These are phyloP conservation scores for Ephemerocybe angulata DNA, from an alignment of 768 basidiomycete species.

Conservation along the genomic window DNA sequence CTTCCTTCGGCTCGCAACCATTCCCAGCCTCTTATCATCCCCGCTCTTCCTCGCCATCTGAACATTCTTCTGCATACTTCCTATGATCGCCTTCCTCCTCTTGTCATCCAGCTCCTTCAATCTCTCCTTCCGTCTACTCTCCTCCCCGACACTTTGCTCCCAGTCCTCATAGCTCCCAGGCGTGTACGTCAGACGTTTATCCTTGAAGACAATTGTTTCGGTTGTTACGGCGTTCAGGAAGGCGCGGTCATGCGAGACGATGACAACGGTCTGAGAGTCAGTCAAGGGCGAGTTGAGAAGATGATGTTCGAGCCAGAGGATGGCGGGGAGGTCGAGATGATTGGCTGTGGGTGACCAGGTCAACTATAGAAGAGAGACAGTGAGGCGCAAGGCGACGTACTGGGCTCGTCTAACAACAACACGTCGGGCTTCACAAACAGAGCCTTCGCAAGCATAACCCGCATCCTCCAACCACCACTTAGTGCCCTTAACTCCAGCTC, in stretches of 20 bases:
- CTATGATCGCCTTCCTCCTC: conserved; percentile 42
- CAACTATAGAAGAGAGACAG: background rate
- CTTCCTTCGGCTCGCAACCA: conserved; percentile 57
- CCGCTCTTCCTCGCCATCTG: conserved; percentile 53
- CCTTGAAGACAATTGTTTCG: conserved; percentile 57
- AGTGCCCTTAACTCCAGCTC: conserved; percentile 41
- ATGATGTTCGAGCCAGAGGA: conserved; percentile 53
- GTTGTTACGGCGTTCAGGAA: conserved; percentile 59
- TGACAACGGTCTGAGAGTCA: conserved; percentile 45
- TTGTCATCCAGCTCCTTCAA: conserved; percentile 42
- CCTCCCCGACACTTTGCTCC: conserved; percentile 43
- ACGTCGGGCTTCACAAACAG: conserved; percentile 56
- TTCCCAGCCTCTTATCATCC: conserved; percentile 53
- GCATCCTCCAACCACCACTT: conserved; percentile 65
- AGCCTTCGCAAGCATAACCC: conserved; percentile 55
- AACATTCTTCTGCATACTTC: conserved; percentile 50
- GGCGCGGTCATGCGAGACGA: conserved; percentile 64
- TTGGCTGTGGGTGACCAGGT: conserved; percentile 26
- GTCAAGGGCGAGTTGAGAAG: conserved; percentile 36
- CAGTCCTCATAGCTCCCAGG: conserved; percentile 53
- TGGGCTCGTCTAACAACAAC: conserved; percentile 57
- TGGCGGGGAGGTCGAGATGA: conserved; percentile 50
- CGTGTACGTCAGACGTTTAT: conserved; percentile 50
- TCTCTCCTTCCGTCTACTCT: conserved; percentile 40
- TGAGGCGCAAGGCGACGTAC: conserved; percentile 13